Conservation (phyloP, 2,329 filamentous ascomycete genomes). For the Dothiorella sarmentorum region DNA sequence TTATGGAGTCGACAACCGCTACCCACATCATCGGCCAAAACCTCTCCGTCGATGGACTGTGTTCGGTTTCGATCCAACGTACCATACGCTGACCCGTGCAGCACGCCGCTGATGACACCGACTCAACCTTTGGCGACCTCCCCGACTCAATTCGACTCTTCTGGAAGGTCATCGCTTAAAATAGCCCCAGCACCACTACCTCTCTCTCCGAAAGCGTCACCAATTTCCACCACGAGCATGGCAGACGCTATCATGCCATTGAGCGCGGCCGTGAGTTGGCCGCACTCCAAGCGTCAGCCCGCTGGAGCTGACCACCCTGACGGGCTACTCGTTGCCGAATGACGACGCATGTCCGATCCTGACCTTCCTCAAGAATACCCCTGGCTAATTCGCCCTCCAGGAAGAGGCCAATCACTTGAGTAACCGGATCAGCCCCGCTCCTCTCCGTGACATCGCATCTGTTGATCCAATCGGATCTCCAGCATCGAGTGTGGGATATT, state of each 20-base stretch:
- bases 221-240: constrained; percentile 17
- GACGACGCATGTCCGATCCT: constrained; percentile 22
- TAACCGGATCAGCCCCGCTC: neutral
- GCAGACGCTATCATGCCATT: constrained; percentile 19
- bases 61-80: too few species aligned
- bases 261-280: constrained; percentile 11
- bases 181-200: constrained; percentile 15
- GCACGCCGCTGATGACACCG: constrained; percentile 1
- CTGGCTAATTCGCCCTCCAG: constrained; percentile 13
- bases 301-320: neutral
- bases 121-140: constrained; percentile 16
- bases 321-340: constrained; percentile 26
- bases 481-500: constrained; percentile 26
- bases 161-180: neutral
- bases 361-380: neutral
- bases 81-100: too few species aligned
- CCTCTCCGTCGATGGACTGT: constrained; percentile 14
- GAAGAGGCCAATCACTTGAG: constrained; percentile 25
- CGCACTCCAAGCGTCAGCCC: neutral
- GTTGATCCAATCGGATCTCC: constrained; percentile 22
- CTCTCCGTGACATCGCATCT: neutral
- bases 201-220: constrained; percentile 18
- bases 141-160: neutral
- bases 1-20: too few species aligned
- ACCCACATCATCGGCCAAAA: constrained; percentile 14